phyloP scores from a whole-genome alignment of 2,329 filamentous ascomycete species.

The Fusarium torulosum region DNA sequence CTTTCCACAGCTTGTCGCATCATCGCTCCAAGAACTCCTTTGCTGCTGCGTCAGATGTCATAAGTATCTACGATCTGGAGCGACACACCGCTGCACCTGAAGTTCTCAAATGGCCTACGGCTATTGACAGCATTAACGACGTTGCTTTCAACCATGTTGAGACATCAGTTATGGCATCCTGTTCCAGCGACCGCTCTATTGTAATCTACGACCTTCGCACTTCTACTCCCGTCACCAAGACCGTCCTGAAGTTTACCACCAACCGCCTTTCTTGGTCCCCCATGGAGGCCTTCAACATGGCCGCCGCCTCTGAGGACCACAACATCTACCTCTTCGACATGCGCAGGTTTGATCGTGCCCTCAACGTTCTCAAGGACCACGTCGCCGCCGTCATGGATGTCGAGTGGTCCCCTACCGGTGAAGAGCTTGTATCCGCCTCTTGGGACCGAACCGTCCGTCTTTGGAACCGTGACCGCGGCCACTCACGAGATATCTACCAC shows the following conservation, averaged over 20 bases:
- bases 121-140: constrained; percentile 88
- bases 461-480: constrained; percentile 83
- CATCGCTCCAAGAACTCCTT: constrained; percentile 85
- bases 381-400: constrained; percentile 95
- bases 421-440: constrained; percentile 90
- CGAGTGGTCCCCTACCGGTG: constrained; percentile 92
- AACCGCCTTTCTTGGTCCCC: constrained; percentile 94
- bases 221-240: constrained; percentile 83
- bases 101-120: constrained; percentile 86
- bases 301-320: constrained; percentile 93
- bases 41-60: constrained; percentile 80
- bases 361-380: constrained; percentile 92
- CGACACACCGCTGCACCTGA: constrained; percentile 84
- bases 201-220: constrained; percentile 95
- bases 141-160: constrained; percentile 94
- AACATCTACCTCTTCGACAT: constrained; percentile 92
- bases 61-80: constrained; percentile 90
- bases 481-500: constrained; percentile 94
- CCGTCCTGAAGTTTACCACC: constrained; percentile 82
- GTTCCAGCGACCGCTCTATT: constrained; percentile 85
- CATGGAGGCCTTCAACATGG: constrained; percentile 96
- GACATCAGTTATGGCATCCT: constrained; percentile 88
- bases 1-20: constrained; percentile 86
- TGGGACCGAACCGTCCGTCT: constrained; percentile 88
- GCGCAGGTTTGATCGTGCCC: constrained; percentile 85